Evolutionary conservation across 2,329 filamentous ascomycete species (phyloP).

Genomic region (Colletotrichum echinochloae): DNA sequence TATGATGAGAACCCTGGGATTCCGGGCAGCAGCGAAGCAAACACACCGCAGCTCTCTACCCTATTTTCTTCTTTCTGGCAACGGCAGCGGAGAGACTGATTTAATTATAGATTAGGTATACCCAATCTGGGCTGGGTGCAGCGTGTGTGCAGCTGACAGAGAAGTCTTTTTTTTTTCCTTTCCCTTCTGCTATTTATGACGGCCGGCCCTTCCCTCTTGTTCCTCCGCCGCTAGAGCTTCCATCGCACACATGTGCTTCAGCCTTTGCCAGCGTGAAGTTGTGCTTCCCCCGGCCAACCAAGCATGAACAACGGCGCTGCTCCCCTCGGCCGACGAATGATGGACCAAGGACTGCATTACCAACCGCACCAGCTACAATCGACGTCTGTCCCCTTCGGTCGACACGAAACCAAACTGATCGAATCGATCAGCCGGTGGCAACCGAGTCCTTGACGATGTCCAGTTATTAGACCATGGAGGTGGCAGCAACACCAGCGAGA

Average conservation of each 20-base stretch:
- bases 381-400: neutral
- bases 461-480: neutral
- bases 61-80: neutral
- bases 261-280: constrained; percentile 7
- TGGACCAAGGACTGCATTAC: neutral
- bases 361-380: neutral
- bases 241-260: neutral
- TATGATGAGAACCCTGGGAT: constrained; percentile 37
- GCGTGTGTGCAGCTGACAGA: neutral
- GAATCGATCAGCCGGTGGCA: neutral
- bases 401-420: neutral
- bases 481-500: constrained; percentile 2
- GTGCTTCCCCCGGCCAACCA: neutral
- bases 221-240: neutral
- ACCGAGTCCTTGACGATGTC: neutral
- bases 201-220: neutral
- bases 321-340: neutral
- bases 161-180: neutral
- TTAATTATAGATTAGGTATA: constrained; percentile 33
- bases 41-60: constrained; percentile 28
- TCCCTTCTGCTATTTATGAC: constrained; percentile 12
- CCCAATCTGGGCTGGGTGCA: constrained; percentile 11
- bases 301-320: neutral
- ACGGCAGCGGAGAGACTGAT: constrained; percentile 17
- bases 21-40: constrained; percentile 17